Evolutionary conservation across 192 early-diverging fungal genomes (phyloP), one percentile per base, ranked within the genome.

Genomic region (Coemansia furcata): DNA sequence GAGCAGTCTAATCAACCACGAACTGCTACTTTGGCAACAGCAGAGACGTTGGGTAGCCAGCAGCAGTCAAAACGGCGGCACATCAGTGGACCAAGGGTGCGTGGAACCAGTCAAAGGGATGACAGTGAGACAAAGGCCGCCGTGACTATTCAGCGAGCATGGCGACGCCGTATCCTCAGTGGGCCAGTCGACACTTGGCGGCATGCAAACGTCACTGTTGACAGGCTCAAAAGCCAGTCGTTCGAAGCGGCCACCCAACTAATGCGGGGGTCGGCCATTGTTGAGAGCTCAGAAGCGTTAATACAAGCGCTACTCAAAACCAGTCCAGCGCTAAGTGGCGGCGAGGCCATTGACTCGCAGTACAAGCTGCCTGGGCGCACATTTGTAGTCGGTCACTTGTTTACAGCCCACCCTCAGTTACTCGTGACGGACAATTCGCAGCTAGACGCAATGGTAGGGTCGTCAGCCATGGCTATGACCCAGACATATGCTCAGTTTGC

Each of bases 241-340:
- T 81, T 81, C 39, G 73, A 81, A 7, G 70, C 67, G 0, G 69
- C 73, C 30, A 72, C 78, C 2, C 32, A 65, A 54, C 63, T 81
- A 10, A 81, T 81, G 60, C 65, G 50, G 59, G 65, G 49, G 3
- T 19, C 70, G 4, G 44, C 32, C 12, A 59, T 73, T 3, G 42
- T 76, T 23, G 66, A 61, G 19, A 42, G 64, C 36, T 69, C 77
- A 3, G 67, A 58, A 15, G 59, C 15, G 17, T 58, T 79, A 10
- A 33, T 79, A 29, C 64, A 60, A 6, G 66, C 50, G 35, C 62
- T 78, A 10, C 42, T 78, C 33, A 47, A 29, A 36, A 40, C 39
- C 39, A 32, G 55, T 15, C 29, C 44, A 14, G 50, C 38, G 14
- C 55, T 5, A 21, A 26, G 14, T 3, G 10, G 23, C 29, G 9